Conservation (phyloP, 257 asterid genomes). For the Solanum dulcamara region DNA sequence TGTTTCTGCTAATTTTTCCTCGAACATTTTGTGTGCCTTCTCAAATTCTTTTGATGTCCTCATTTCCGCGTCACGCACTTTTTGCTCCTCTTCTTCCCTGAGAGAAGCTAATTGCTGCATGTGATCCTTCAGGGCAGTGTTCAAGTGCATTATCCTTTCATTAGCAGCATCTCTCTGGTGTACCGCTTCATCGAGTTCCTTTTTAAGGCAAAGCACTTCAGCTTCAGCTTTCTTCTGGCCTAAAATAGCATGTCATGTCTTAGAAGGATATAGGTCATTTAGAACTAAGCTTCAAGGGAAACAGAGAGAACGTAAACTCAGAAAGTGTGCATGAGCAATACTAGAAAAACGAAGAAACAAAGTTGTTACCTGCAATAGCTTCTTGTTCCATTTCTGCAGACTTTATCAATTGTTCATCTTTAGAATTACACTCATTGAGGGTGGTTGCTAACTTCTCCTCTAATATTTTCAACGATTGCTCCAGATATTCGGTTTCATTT, state of each 20-base stretch:
- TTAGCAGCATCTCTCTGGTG: constrained; percentile 31
- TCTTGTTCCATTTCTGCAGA: constrained; percentile 27
- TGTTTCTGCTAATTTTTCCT: constrained; percentile 38
- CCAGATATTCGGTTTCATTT: constrained; percentile 46
- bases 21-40: constrained; percentile 31
- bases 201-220: constrained; percentile 23
- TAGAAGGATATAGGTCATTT: neutral
- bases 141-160: constrained; percentile 41
- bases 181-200: constrained; percentile 34
- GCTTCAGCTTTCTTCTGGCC: constrained; percentile 55
- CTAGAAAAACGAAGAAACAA: neutral
- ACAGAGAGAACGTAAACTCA: neutral
- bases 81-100: constrained; percentile 43
- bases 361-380: constrained; percentile 43
- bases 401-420: constrained; percentile 36
- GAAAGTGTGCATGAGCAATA: neutral
- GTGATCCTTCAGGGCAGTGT: constrained; percentile 49
- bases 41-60: constrained; percentile 33
- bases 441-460: constrained; percentile 51
- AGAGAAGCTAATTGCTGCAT: constrained; percentile 45
- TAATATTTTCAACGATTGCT: constrained; percentile 36
- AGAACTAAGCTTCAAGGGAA: neutral
- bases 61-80: constrained; percentile 27
- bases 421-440: constrained; percentile 42
- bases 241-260: constrained; percentile 2